phyloP scores from a whole-genome alignment of 208 protist species.

The Leishmania lainsoni region DNA sequence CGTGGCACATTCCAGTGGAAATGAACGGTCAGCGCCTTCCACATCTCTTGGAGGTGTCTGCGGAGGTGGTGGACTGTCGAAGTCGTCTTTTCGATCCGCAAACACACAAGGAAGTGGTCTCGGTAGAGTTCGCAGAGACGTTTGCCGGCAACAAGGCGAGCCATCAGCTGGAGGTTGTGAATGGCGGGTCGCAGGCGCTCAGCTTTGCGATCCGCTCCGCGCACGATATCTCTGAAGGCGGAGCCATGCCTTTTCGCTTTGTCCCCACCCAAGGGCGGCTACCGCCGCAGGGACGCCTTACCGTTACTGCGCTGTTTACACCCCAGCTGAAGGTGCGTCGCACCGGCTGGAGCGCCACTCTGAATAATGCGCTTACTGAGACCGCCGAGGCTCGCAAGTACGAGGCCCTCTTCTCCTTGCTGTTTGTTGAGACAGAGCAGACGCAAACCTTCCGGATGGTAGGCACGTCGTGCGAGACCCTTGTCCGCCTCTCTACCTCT shows the following conservation, averaged over 20 bases:
- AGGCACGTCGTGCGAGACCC: constrained; percentile 69
- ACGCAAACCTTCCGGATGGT: constrained; percentile 73
- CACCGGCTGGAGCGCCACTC: constrained; percentile 57
- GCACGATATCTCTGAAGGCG: constrained; percentile 47
- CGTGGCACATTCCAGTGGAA: constrained; percentile 44
- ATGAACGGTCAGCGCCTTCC: constrained; percentile 50
- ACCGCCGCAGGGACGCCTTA: constrained; percentile 44
- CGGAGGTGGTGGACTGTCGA: constrained; percentile 80
- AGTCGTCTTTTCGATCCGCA: constrained; percentile 62
- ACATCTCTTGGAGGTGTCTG: constrained; percentile 44
- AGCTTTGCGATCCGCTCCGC: constrained; percentile 84
- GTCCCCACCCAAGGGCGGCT: constrained; percentile 75
- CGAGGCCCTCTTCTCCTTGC: constrained; percentile 73
- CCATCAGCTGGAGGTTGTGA: constrained; percentile 63
- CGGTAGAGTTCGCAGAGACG: constrained; percentile 64
- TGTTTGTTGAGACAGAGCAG: constrained; percentile 90
- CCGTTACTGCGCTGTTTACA: constrained; percentile 72
- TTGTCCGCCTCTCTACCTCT: constrained; percentile 61
- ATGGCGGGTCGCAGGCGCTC: constrained; percentile 71
- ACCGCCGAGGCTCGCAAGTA: constrained; percentile 40
- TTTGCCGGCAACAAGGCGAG: constrained; percentile 63
- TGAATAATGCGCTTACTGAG: constrained; percentile 1
- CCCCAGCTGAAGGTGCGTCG: constrained; percentile 51
- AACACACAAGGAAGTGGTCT: constrained; percentile 58
- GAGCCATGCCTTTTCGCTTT: constrained; percentile 72